phyloP scores from a whole-genome alignment of 441 rosid species.

The Corymbia citriodora region DNA sequence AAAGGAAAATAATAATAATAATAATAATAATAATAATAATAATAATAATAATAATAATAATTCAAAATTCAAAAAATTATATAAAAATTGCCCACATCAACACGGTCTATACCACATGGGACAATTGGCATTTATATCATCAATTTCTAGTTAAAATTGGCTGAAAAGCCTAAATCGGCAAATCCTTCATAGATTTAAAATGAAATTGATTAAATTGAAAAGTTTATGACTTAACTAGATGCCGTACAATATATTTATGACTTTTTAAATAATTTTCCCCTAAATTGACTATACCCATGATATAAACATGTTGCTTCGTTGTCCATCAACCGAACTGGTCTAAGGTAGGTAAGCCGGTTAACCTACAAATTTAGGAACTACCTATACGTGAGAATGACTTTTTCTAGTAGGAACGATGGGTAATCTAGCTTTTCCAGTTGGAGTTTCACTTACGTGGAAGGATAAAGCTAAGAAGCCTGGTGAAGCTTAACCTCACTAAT shows the following conservation, averaged over 20 bases:
- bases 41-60: no score
- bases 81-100: not conserved
- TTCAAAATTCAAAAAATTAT: no score
- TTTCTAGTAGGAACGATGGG: not conserved
- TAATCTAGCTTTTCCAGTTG: not conserved
- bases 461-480: not conserved
- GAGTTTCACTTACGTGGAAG: not conserved
- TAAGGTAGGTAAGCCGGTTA: not conserved
- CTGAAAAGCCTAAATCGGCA: not conserved
- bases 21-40: no score
- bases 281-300: not conserved
- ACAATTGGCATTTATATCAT: no score
- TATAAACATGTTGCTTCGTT: not conserved
- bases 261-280: not conserved
- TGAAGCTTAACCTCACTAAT: not conserved
- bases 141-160: not conserved
- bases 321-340: not conserved
- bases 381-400: not conserved
- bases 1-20: no score
- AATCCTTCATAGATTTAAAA: no score
- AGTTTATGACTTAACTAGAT: no score
- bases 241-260: no score
- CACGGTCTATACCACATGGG: rapidly evolving
- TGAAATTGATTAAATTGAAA: no score
- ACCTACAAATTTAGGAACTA: not conserved